Evolutionary conservation across 1,284 basidiomycete genomes (phyloP).

Genomic region (Peniophora sp.): DNA sequence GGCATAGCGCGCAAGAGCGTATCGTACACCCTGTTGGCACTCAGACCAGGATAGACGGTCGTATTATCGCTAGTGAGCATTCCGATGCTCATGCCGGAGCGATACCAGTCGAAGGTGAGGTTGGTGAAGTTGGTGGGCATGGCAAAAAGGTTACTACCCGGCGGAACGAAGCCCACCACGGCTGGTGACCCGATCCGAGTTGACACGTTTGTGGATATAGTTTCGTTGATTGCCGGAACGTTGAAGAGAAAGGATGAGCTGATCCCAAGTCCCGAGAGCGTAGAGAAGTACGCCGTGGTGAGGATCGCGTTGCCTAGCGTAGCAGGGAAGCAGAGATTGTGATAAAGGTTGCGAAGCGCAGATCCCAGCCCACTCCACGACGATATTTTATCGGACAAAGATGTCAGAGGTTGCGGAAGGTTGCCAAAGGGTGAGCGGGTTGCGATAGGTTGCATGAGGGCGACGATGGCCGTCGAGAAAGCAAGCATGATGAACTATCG

Average conservation of each 20-base stretch:
- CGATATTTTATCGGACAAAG: slow-evolving; percentile 10
- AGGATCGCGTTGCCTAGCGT: neutral
- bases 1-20: neutral
- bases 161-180: neutral
- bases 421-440: neutral
- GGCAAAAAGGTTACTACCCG: neutral
- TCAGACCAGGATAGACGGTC: neutral
- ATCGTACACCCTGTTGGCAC: neutral
- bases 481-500: neutral
- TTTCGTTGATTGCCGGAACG: neutral
- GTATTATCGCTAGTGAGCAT: neutral
- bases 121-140: neutral
- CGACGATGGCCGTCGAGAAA: neutral
- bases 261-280: neutral
- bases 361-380: slow-evolving; percentile 15
- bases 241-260: neutral
- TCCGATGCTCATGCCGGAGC: neutral
- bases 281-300: neutral
- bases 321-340: neutral
- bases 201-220: neutral
- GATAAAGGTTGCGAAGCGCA: slow-evolving; percentile 6
- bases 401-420: slow-evolving; percentile 10
- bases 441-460: neutral
- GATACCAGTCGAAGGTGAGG: neutral
- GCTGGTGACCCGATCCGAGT: neutral